Evolutionary conservation across 805 yeast species (phyloP).

Genomic region (Candida patagonica): DNA sequence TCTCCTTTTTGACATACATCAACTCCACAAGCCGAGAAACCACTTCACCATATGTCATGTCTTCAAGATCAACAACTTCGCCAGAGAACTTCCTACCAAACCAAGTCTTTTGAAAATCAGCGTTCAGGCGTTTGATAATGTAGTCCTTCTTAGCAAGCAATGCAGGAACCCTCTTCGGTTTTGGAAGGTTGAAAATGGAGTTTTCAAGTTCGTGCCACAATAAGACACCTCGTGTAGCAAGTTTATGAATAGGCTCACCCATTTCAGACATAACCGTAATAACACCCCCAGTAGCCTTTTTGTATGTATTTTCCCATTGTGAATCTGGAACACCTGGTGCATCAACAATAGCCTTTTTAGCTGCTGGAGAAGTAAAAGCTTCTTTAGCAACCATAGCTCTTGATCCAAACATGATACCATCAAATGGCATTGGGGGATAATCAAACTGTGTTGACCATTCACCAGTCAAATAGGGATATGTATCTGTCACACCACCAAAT

Average conservation of each 20-base stretch:
- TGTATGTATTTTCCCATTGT: conserved; percentile 91
- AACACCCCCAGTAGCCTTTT: conserved; percentile 94
- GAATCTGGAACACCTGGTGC: conserved; percentile 85
- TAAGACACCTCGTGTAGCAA: conserved; percentile 95
- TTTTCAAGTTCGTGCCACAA: conserved; percentile 97
- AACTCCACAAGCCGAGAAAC: conserved; percentile 80
- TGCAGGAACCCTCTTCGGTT: conserved; percentile 71
- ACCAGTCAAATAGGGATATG: conserved; percentile 97
- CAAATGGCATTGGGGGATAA: conserved; percentile 98
- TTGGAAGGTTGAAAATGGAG: conserved; percentile 84
- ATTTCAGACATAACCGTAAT: conserved; percentile 94
- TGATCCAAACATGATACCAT: conserved; percentile 92
- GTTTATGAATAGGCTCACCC: conserved; percentile 99
- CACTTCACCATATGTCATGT: conserved; percentile 92
- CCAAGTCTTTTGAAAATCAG: conserved; percentile 98
- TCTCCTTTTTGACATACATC: conserved; percentile 69
- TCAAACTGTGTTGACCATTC: conserved; percentile 81
- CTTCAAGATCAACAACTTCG: conserved; percentile 83
- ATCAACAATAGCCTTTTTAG: conserved; percentile 82
- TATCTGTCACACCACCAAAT: conserved; percentile 92
- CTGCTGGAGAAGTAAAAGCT: conserved; percentile 87
- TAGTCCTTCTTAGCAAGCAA: conserved; percentile 75
- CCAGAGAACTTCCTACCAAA: conserved; percentile 66
- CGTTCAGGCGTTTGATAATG: conserved; percentile 76
- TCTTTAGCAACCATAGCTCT: conserved; percentile 97